These are phyloP conservation scores for Biscutella laevigata DNA, from an alignment of 441 rosid genomes.

Conservation along the genomic window DNA sequence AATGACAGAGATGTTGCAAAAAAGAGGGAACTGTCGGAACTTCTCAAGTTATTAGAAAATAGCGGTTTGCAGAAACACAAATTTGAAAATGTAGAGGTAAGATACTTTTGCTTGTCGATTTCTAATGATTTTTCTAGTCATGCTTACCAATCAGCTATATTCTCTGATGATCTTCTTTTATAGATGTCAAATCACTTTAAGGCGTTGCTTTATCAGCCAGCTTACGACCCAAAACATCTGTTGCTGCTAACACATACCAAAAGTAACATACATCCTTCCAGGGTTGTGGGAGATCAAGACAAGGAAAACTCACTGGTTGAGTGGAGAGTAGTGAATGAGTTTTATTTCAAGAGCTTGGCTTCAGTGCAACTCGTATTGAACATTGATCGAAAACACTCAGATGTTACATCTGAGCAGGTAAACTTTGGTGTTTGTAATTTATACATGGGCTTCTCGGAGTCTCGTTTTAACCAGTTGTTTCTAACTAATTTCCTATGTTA, in stretches of 20 bases:
- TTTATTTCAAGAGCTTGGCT: constrained; percentile 78
- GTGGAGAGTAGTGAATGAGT: constrained; percentile 63
- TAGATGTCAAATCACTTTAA: constrained; percentile 50
- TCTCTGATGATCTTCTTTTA: constrained; percentile 15
- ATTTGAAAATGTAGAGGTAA: constrained; percentile 61
- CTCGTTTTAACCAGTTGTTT: constrained; percentile 9
- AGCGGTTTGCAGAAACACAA: constrained; percentile 77
- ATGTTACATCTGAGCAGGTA: constrained; percentile 82
- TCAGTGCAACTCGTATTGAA: constrained; percentile 65
- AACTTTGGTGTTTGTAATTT: constrained; percentile 15
- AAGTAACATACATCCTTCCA: constrained; percentile 33
- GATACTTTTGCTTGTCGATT: background rate
- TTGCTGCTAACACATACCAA: constrained; percentile 36
- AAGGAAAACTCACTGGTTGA: constrained; percentile 32
- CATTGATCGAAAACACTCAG: constrained; percentile 56
- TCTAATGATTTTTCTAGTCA: constrained; percentile 16
- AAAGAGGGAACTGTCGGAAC: constrained; percentile 67
- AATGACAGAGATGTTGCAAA: constrained; percentile 48
- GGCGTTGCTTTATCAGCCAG: constrained; percentile 65
- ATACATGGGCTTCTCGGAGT: constrained; percentile 4
- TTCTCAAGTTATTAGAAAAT: constrained; percentile 64
- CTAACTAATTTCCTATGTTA: constrained; percentile 17
- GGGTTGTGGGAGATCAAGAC: constrained; percentile 28
- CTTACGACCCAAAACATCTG: constrained; percentile 62
- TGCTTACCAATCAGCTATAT: constrained; percentile 5